A percentile compares a stretch with the other conserved stretches of the same genome.
phyloP scores from a whole-genome alignment of 176 grass and related monocot genomes.

The Eragrostis nindensis region DNA sequence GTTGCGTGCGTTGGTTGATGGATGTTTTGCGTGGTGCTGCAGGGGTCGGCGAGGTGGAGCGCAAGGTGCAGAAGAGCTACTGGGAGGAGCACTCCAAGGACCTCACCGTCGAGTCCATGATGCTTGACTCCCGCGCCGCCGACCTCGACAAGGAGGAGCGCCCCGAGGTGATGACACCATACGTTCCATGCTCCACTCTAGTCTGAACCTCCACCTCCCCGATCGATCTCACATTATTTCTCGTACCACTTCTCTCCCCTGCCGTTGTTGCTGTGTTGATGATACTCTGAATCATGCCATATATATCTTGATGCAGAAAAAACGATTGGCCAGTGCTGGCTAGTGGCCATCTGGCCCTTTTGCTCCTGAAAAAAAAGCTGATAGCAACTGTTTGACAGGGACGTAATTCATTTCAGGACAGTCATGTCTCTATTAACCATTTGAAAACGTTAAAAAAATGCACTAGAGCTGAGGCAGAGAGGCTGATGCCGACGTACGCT shows the following conservation, averaged over 20 bases:
- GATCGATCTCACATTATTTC: not conserved
- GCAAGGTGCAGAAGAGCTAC: conserved; percentile 84
- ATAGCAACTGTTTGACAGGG: not conserved
- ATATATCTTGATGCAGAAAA: conserved; percentile 20
- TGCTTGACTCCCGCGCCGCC: conserved; percentile 91
- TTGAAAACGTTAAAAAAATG: not conserved
- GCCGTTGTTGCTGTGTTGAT: not conserved
- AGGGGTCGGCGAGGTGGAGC: conserved; percentile 64
- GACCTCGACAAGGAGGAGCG: conserved; percentile 96
- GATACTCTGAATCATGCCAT: not conserved
- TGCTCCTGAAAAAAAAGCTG: not conserved
- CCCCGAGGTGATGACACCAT: conserved; percentile 61
- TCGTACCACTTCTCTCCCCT: not conserved
- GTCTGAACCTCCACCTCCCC: not conserved
- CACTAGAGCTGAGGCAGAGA: conserved; percentile 3
- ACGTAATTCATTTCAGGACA: conserved; percentile 13
- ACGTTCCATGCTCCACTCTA: not conserved
- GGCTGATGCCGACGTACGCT: conserved; percentile 36
- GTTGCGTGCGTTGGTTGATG: not conserved
- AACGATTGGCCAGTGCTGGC: conserved; percentile 12
- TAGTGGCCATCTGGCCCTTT: not conserved
- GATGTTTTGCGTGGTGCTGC: not conserved
- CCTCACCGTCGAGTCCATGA: conserved; percentile 96
- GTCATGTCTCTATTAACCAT: not conserved
- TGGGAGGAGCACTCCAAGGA: conserved; percentile 96